Base-by-base conservation (phyloP, 305 asterid species). In the Solanum hybrid region DNA sequence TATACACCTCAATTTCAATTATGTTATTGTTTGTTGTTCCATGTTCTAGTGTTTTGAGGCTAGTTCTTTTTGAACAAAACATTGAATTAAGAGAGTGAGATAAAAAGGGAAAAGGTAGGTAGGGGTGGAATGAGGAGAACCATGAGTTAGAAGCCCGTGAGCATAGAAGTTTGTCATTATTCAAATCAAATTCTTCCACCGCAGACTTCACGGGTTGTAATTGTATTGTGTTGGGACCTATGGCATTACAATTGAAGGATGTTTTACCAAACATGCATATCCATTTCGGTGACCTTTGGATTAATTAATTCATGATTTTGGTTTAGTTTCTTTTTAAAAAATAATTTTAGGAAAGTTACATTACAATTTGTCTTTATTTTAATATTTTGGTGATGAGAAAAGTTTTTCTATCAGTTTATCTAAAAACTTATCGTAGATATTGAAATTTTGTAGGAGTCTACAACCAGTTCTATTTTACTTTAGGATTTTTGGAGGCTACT, bases 111-210 rank as follows among this genome's bases (percentile, higher is more conserved):
- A 42, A 46, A 46, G 16, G 69, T 82, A 40, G 3, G 42, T 18
- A 75, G 16, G 73, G 24, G 29, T 29, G 39, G 87, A 42, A 46
- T 28, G 18, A 46, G 39, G 73, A 83, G 74, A 83, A 28, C 74
- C 87, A 83, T 11, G 29, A 46, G 1, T 46, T 28, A 46, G 87
- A 83, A 83, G 74, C 74, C 87, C 87, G 87, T 83, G 87, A 83
- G 34, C 3, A 13, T 29, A 40, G 18, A 39, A 40, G 37, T 26
- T 81, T 83, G 87, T 83, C 40, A 46, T 83, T 31, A 28, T 46
- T 83, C 39, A 83, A 83, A 78, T 8, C 39, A 46, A 81, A 42
- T 28, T 82, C 67, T 39, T 81, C 31, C 35, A 40, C 69, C 28
- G 87, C 74, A 83, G 20, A 46, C 87, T 29, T 83, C 87, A 83